These are phyloP conservation scores for Fraxinus ornus DNA, from an alignment of 305 asterid species.

Conservation along the genomic window DNA sequence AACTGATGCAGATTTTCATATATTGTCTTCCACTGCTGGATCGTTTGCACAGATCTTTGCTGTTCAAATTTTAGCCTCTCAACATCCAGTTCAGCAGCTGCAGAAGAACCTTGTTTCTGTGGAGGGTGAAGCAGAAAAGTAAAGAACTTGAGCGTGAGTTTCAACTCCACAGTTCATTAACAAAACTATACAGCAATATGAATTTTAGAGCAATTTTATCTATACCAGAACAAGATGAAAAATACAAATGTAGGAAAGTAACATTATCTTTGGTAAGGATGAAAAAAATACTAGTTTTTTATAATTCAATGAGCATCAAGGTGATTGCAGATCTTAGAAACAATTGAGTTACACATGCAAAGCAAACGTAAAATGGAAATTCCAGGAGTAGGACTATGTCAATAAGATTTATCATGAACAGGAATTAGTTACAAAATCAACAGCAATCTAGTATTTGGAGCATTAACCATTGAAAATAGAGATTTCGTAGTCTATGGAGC, in stretches of 20 bases:
- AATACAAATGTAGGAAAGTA: neutral
- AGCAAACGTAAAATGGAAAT: neutral
- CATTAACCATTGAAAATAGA: neutral
- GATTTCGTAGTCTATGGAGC: neutral
- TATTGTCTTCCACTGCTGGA: slow-evolving; percentile 61
- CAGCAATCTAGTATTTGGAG: neutral
- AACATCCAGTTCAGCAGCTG: slow-evolving; percentile 67
- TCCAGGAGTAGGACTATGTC: neutral
- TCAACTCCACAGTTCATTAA: neutral
- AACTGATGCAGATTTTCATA: slow-evolving; percentile 56
- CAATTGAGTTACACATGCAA: neutral
- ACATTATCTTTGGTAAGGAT: neutral
- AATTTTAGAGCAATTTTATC: neutral
- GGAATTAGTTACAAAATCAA: neutral
- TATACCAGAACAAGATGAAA: neutral
- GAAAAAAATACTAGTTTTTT: neutral
- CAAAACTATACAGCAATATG: neutral
- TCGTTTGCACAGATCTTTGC: slow-evolving; percentile 51
- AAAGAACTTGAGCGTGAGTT: slow-evolving; percentile 6
- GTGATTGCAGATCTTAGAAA: neutral
- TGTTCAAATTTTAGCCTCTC: slow-evolving; percentile 60
- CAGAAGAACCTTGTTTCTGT: slow-evolving; percentile 78
- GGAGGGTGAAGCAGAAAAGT: slow-evolving; percentile 3
- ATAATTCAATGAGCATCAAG: neutral
- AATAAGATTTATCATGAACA: neutral